These are phyloP conservation scores for Cyathus striatus DNA, from an alignment of 768 basidiomycete species.

Conservation along the genomic window DNA sequence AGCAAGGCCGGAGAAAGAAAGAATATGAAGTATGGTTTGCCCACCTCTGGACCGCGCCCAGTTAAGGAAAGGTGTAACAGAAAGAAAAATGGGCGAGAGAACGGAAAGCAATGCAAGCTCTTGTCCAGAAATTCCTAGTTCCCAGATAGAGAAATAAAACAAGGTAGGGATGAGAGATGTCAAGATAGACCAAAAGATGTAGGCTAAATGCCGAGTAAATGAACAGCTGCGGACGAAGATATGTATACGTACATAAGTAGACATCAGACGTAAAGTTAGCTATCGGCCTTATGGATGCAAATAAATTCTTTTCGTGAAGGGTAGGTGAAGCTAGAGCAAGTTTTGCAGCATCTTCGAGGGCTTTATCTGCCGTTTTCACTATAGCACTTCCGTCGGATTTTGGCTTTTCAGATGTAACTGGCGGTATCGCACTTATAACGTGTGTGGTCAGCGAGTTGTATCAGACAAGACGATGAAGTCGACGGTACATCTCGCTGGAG, in stretches of 20 bases:
- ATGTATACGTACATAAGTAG: slow-evolving; percentile 51
- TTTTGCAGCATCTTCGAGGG: slow-evolving; percentile 4
- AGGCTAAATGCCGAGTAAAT: no score
- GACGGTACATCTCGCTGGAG: slow-evolving; percentile 38
- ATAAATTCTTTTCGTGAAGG: not conserved
- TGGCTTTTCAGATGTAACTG: no score
- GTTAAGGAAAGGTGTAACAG: slow-evolving; percentile 33
- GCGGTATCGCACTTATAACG: no score
- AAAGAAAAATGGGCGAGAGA: slow-evolving; percentile 64
- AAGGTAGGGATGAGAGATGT: slow-evolving; percentile 75
- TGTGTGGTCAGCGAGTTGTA: slow-evolving; percentile 1
- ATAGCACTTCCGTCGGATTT: no score
- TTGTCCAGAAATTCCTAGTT: slow-evolving; percentile 78
- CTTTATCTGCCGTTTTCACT: not conserved
- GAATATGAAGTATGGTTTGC: slow-evolving; percentile 38
- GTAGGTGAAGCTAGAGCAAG: slow-evolving; percentile 4
- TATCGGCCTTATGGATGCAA: not conserved
- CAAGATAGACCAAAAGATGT: slow-evolving; percentile 78
- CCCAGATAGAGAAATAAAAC: slow-evolving; percentile 93
- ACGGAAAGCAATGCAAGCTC: slow-evolving; percentile 72
- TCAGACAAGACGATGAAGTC: slow-evolving; percentile 35
- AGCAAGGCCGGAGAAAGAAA: slow-evolving; percentile 48
- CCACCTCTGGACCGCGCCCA: slow-evolving; percentile 46
- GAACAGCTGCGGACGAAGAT: slow-evolving; percentile 33
- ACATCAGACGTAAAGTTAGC: slow-evolving; percentile 33